Percentiles rank a stretch among this genome's conserved stretches.
These are phyloP conservation scores for Fusarium temperatum DNA, from an alignment of 2,329 filamentous ascomycete genomes.

Conservation along the genomic window DNA sequence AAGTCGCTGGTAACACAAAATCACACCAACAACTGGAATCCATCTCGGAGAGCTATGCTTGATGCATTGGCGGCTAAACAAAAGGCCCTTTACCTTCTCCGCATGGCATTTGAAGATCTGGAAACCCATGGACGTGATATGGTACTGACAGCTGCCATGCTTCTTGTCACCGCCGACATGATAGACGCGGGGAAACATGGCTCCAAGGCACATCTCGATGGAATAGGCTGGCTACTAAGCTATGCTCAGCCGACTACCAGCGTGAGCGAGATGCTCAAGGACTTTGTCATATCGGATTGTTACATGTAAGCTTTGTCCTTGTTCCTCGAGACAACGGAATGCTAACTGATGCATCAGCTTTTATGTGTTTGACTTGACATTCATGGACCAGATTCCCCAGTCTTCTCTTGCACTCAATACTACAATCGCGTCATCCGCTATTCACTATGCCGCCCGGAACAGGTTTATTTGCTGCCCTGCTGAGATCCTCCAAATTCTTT, in stretches of 20 bases:
- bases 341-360: neutral
- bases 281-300: conserved; percentile 11
- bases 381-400: neutral
- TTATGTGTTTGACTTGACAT: conserved; percentile 9
- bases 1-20: neutral
- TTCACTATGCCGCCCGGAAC: conserved; percentile 7
- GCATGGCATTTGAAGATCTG: neutral
- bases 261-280: neutral
- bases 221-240: neutral
- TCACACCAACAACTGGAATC: neutral
- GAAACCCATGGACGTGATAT: neutral
- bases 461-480: conserved; percentile 13
- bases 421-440: neutral
- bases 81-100: neutral
- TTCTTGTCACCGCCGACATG: conserved; percentile 1
- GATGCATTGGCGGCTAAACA: conserved; percentile 9
- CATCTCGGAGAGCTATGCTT: neutral
- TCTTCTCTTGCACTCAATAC: neutral
- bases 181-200: conserved; percentile 11
- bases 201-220: conserved; percentile 8
- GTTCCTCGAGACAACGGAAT: accelerated
- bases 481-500: conserved; percentile 3
- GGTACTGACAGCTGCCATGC: neutral
- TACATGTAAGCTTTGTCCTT: neutral
- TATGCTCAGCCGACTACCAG: neutral